These are phyloP conservation scores for Aspergillus ruber DNA, from an alignment of 2,329 filamentous ascomycete genomes.

Conservation along the genomic window DNA sequence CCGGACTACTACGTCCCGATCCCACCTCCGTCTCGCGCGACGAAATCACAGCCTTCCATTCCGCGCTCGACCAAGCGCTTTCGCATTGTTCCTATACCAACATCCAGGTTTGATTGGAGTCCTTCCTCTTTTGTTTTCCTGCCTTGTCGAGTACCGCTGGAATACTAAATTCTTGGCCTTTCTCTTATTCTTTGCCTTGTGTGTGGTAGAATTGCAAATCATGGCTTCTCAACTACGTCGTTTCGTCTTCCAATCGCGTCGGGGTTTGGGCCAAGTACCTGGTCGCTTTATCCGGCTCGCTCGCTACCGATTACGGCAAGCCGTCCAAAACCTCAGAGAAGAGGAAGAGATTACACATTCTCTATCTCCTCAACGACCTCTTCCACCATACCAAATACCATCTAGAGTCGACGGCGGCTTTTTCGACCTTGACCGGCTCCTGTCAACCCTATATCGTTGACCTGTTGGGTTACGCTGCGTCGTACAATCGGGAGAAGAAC, in stretches of 20 bases:
- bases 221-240: conserved; percentile 71
- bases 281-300: conserved; percentile 59
- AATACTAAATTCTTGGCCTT: conserved; percentile 30
- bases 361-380: conserved; percentile 74
- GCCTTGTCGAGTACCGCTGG: conserved; percentile 14
- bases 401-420: conserved; percentile 37
- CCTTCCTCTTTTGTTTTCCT: conserved; percentile 13
- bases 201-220: conserved; percentile 70
- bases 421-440: conserved; percentile 47
- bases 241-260: conserved; percentile 60
- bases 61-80: conserved; percentile 58
- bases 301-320: conserved; percentile 27
- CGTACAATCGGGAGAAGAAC: conserved; percentile 49
- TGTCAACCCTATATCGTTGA: conserved; percentile 55
- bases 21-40: conserved; percentile 62
- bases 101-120: conserved; percentile 71
- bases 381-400: conserved; percentile 61
- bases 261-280: conserved; percentile 69
- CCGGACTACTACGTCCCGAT: conserved; percentile 66
- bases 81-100: conserved; percentile 69
- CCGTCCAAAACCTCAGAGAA: conserved; percentile 48
- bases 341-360: conserved; percentile 65
- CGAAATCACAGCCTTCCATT: conserved; percentile 64
- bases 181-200: conserved; percentile 6
- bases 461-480: conserved; percentile 55